phyloP scores from a whole-genome alignment of 306 rosid genomes.

The Malus asiatica region DNA sequence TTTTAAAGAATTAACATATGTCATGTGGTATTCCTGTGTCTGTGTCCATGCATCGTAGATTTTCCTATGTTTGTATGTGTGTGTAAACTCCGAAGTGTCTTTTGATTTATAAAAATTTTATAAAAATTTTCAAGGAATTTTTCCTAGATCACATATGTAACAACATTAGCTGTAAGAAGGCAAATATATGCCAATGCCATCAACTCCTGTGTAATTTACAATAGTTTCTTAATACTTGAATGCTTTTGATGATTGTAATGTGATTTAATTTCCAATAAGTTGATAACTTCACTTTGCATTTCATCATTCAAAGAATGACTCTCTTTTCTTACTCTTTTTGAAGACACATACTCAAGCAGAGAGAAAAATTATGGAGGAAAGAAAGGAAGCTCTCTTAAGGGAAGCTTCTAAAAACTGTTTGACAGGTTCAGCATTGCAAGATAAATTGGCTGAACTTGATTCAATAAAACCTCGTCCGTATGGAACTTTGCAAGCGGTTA shows the following conservation, averaged over 20 bases:
- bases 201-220: background rate
- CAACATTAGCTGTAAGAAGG: background rate
- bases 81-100: background rate
- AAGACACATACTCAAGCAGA: slow-evolving; percentile 79
- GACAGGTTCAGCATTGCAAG: slow-evolving; percentile 20
- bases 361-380: slow-evolving; percentile 52
- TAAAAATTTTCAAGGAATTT: background rate
- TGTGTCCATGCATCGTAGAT: no score
- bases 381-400: slow-evolving; percentile 43
- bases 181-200: background rate
- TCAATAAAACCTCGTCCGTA: slow-evolving; percentile 18
- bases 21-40: no score
- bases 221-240: background rate
- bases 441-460: slow-evolving; percentile 21
- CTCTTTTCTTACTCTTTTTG: background rate
- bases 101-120: background rate
- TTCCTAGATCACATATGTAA: background rate
- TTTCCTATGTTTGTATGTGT: background rate
- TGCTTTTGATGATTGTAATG: background rate
- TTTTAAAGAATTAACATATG: no score
- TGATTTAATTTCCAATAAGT: background rate
- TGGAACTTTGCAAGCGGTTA: slow-evolving; percentile 28
- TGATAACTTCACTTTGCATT: background rate
- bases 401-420: slow-evolving; percentile 42
- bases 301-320: background rate